Percentiles rank a stretch among this genome's conserved stretches.
These are phyloP conservation scores for Grosmannia serpens DNA, from an alignment of 2,329 filamentous ascomycete species.

Conservation along the genomic window DNA sequence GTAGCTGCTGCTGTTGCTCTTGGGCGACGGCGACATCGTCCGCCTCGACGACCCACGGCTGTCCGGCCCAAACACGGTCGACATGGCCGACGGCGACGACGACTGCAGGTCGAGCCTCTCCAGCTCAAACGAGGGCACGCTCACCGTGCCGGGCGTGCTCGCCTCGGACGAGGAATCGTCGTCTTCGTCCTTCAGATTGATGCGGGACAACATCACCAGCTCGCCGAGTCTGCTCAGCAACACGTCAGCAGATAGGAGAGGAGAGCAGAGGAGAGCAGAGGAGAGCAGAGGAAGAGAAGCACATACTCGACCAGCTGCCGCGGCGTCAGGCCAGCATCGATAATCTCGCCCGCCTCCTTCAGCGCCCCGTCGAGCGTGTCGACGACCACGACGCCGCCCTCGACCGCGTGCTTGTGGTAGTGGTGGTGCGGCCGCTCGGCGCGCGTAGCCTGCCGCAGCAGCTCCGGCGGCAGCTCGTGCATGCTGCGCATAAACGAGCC, in stretches of 20 bases:
- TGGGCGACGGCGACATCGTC: constrained; percentile 2
- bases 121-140: constrained; percentile 3
- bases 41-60: constrained; percentile 16
- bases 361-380: constrained; percentile 70
- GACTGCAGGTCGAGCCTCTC: constrained; percentile 9
- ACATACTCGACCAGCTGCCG: constrained; percentile 68
- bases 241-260: not conserved
- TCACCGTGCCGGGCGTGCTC: constrained; percentile 1
- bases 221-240: constrained; percentile 53
- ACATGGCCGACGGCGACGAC: constrained; percentile 25
- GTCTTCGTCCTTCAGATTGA: constrained; percentile 27
- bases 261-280: not conserved
- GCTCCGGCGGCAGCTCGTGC: constrained; percentile 69
- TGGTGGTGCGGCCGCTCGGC: constrained; percentile 34
- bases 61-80: constrained; percentile 20
- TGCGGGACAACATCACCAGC: constrained; percentile 49
- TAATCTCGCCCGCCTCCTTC: constrained; percentile 76
- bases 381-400: constrained; percentile 57
- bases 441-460: constrained; percentile 51
- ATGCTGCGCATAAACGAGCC: constrained; percentile 61
- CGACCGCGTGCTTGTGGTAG: constrained; percentile 53
- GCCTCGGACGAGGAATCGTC: constrained; percentile 15
- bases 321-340: constrained; percentile 61
- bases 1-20: not conserved
- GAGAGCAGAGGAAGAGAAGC: not conserved